phyloP scores from a whole-genome alignment of 2,329 filamentous ascomycete species.

The Aspergillus pseudoterreus region DNA sequence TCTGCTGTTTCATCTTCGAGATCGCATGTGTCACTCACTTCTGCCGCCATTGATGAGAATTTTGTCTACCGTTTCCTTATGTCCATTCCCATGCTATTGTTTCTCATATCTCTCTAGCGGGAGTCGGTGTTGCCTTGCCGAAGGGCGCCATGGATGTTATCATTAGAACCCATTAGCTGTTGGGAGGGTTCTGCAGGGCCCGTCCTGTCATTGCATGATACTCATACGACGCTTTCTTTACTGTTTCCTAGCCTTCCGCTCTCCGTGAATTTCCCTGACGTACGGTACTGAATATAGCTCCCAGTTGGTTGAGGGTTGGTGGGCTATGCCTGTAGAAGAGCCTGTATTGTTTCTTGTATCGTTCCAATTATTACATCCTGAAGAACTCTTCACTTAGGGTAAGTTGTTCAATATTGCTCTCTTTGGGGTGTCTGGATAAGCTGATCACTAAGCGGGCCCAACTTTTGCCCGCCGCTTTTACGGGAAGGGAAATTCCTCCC shows the following conservation, averaged over 20 bases:
- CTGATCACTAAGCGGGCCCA: conserved; percentile 20
- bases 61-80: conserved; percentile 12
- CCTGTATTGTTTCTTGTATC: not conserved
- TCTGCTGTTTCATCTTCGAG: conserved; percentile 1
- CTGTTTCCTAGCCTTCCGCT: not conserved
- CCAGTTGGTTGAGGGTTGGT: not conserved
- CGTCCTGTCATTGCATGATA: conserved; percentile 9
- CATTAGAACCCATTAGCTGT: conserved; percentile 12
- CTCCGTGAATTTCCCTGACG: no score
- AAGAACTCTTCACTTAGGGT: no score
- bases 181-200: conserved; percentile 8
- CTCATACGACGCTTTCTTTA: not conserved
- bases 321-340: not conserved
- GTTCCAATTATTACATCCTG: no score
- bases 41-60: conserved; percentile 14
- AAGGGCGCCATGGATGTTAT: conserved; percentile 14
- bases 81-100: conserved; percentile 13
- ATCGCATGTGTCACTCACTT: conserved; percentile 5
- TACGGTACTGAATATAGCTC: no score
- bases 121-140: conserved; percentile 29
- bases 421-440: not conserved
- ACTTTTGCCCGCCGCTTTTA: conserved; percentile 18
- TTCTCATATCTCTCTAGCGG: conserved; percentile 28
- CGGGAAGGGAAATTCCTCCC: not conserved
- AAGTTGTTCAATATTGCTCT: not conserved